Conservation (phyloP, 495 filamentous ascomycete species). For the Annulohypoxylon stygium region DNA sequence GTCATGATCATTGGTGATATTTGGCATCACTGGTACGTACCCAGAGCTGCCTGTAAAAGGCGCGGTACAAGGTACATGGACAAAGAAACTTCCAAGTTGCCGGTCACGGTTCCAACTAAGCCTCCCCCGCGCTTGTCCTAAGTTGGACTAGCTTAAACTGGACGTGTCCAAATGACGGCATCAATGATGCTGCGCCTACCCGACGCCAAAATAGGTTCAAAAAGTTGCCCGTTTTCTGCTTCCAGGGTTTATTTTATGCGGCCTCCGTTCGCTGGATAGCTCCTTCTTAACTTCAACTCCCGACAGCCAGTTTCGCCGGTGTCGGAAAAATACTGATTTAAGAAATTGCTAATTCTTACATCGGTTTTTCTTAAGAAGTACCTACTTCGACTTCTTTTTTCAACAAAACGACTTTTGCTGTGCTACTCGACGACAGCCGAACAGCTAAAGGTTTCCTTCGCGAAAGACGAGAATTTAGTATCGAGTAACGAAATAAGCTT, state of each 20-base stretch:
- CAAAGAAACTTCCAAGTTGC: conserved; percentile 7
- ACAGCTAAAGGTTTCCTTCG: not conserved
- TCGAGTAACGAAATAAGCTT: conserved; percentile 6
- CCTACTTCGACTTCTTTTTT: not conserved
- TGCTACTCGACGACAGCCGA: not conserved
- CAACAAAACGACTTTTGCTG: not conserved
- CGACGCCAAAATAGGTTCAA: conserved; percentile 21
- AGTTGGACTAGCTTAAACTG: conserved; percentile 38
- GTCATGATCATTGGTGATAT: not conserved
- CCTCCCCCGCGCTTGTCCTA: conserved; percentile 34
- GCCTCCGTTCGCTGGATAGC: conserved; percentile 2
- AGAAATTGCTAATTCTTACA: not conserved
- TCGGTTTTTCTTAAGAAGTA: not conserved
- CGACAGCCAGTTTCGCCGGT: conserved; percentile 11
- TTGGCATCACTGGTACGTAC: conserved; percentile 7
- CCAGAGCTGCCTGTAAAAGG: not conserved
- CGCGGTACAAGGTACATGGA: not conserved
- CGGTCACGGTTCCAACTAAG: conserved; percentile 12
- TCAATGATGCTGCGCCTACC: conserved; percentile 48
- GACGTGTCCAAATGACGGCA: conserved; percentile 48
- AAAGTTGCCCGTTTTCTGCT: conserved; percentile 17
- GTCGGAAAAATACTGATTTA: not conserved
- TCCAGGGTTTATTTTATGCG: conserved; percentile 18
- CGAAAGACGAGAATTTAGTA: conserved; percentile 1
- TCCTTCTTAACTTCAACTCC: not conserved